Evolutionary conservation across 768 basidiomycete species (phyloP), one percentile per base, ranked within the genome.

Genomic region (Serendipita sp.): DNA sequence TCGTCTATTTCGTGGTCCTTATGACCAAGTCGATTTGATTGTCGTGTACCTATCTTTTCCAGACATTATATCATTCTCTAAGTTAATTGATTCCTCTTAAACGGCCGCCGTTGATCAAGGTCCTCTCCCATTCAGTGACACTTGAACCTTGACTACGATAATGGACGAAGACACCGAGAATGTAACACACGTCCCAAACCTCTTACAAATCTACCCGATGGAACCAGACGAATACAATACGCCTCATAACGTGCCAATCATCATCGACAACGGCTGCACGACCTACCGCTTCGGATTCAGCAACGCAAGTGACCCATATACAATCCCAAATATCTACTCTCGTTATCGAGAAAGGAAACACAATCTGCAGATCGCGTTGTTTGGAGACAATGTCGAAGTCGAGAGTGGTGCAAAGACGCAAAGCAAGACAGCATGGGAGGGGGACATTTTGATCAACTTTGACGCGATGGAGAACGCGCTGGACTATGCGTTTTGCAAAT

Each of bases 391-490:
- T 10, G 83, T 91, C 35, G 94, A 96, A 48, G 78, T 84, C 11
- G 96, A 99, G 72, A 87, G 86, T 45, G 88, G 85, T 10, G 86
- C 90, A 65, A 82, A 86, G 69, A 81, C 83, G 1, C 89, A 89
- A 72, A 80, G 85, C 4, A 85, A 83, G 70, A 84, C 83, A 0
- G 86, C 95, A 64, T 98, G 89, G 86, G 96, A 99, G 72, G 93
- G 92, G 5, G 96, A 98, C 71, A 84, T 96, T 24, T 73, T 97
- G 54, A 79, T 92, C 69, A 93, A 92, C 74, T 89, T 88, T 69
- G 96, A 98, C 75, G 86, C 91, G 30, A 77, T 98, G 80, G 96
- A 99, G 80, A 85, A 91, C 72, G 89, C 89, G 4, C 76, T 99
- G 64, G 96, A 99, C 76, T 93, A 88, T 74, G 85, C 88, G 37